phyloP scores from a whole-genome alignment of 164 flowering plant genomes.

The Santalum album region DNA sequence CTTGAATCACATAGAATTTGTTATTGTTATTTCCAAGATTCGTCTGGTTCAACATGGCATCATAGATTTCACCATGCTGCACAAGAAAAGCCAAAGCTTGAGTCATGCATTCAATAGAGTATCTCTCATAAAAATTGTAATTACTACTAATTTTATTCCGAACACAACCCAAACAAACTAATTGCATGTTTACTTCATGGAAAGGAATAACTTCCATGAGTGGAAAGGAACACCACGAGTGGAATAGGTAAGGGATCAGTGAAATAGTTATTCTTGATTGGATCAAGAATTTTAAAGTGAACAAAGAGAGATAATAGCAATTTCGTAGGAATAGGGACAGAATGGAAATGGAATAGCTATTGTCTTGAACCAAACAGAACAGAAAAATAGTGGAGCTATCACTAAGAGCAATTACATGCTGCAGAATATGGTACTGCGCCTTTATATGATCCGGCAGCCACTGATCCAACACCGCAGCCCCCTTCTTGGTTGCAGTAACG shows the following conservation, averaged over 20 bases:
- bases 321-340: no score
- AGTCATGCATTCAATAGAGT: neutral
- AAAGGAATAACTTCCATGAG: no score
- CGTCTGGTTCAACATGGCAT: constrained; percentile 58
- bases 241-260: no score
- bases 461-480: constrained; percentile 74
- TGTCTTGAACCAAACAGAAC: neutral
- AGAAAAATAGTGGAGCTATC: neutral
- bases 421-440: constrained; percentile 63
- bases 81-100: neutral
- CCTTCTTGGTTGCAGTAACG: constrained; percentile 59
- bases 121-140: neutral
- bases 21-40: constrained; percentile 51
- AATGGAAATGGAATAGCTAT: no score
- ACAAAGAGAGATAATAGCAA: no score
- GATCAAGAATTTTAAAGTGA: no score
- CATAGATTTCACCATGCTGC: constrained; percentile 46
- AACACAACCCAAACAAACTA: neutral
- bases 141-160: neutral
- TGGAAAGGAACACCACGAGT: no score
- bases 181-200: no score
- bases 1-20: constrained; percentile 54
- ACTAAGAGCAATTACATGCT: constrained; percentile 23
- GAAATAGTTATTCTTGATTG: no score
- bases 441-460: constrained; percentile 78